Percentiles rank a stretch among this genome's conserved stretches.
Evolutionary conservation across 2,329 filamentous ascomycete species (phyloP).

Genomic region (Calonectria honghensis): DNA sequence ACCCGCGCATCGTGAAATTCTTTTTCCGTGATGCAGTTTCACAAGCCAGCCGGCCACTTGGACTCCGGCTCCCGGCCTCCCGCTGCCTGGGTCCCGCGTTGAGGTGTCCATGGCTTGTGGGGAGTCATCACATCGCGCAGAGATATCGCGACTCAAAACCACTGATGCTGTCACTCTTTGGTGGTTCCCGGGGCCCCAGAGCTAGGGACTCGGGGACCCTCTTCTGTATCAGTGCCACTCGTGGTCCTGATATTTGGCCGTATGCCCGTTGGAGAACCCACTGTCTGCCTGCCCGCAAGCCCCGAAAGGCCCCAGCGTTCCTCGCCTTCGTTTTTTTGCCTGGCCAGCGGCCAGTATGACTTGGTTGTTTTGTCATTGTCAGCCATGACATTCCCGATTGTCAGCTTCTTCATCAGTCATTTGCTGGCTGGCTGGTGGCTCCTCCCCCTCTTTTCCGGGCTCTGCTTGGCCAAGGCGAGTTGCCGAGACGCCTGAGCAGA

Average conservation of each 20-base stretch:
- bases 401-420: slow-evolving; percentile 45
- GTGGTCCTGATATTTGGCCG: slow-evolving; percentile 42
- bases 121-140: slow-evolving; percentile 22
- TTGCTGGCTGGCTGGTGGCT: slow-evolving; percentile 33
- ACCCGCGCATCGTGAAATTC: slow-evolving; percentile 40
- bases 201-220: slow-evolving; percentile 13
- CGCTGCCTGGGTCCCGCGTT: slow-evolving; percentile 11
- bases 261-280: slow-evolving; percentile 42
- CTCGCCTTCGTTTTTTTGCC: slow-evolving; percentile 36
- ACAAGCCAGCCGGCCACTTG: slow-evolving; percentile 32
- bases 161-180: slow-evolving; percentile 23
- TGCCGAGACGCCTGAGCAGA: slow-evolving; percentile 30
- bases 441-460: slow-evolving; percentile 28
- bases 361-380: slow-evolving; percentile 47
- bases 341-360: slow-evolving; percentile 41
- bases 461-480: slow-evolving; percentile 14
- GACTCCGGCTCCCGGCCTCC: slow-evolving; percentile 26
- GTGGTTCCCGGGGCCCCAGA: slow-evolving; percentile 13
- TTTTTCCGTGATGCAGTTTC: slow-evolving; percentile 45
- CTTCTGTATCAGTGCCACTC: slow-evolving; percentile 34
- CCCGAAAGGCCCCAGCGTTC: slow-evolving; percentile 29
- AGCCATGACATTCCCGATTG: slow-evolving; percentile 43
- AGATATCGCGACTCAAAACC: slow-evolving; percentile 25
- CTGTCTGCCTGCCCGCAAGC: slow-evolving; percentile 38
- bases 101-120: slow-evolving; percentile 8